Base-by-base conservation (phyloP, 768 basidiomycete genomes). In the Mycena maculata region DNA sequence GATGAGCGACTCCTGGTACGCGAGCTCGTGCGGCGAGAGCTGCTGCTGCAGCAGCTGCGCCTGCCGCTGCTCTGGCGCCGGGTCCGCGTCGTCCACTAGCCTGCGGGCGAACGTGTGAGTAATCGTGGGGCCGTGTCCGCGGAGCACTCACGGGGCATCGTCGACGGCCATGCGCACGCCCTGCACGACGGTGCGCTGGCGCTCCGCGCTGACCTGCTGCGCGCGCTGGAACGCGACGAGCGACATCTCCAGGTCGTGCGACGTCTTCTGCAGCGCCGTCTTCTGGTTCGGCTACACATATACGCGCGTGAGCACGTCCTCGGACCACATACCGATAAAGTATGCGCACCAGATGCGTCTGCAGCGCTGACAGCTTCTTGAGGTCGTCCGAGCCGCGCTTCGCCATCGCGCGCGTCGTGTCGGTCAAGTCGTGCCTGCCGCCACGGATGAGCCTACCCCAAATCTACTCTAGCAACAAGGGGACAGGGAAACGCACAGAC, bases 1-100 rank as follows among this genome's bases (percentile, higher is more conserved):
- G 58, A 98, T 95, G 39, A 99, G 82, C 12, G 94, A 93, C 76
- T 99, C 97, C 77, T 99, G 98, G 76, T 96, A 96, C 16, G 94
- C 94, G 25, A 99, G 86, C 78, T 98, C 97, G 65, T 93, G 92
- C 0, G 94, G 93, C 2, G 93, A 94, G n/a, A 95, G 81, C 65
- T 92, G 90, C 8, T 81, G 81, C 74, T 93, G 90, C 30, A 93
- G 76, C 0, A 89, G 79, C 72, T 92, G 90, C 0, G 88, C 90
- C 75, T 92, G 91, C 63, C 89, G 87, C 70, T 91, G 87, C 49
- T 86, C 85, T 4, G 87, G 84, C 4, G 85, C 82, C n/a, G n/a
- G n/a, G n/a, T n/a, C n/a, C n/a, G n/a, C n/a, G n/a, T n/a, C n/a
- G n/a, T n/a, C n/a, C n/a, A n/a, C n/a, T n/a, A n/a, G n/a, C n/a